Evolutionary conservation across 371 early-diverging fungal species (phyloP).

Genomic region (Mucor circinelloides): DNA sequence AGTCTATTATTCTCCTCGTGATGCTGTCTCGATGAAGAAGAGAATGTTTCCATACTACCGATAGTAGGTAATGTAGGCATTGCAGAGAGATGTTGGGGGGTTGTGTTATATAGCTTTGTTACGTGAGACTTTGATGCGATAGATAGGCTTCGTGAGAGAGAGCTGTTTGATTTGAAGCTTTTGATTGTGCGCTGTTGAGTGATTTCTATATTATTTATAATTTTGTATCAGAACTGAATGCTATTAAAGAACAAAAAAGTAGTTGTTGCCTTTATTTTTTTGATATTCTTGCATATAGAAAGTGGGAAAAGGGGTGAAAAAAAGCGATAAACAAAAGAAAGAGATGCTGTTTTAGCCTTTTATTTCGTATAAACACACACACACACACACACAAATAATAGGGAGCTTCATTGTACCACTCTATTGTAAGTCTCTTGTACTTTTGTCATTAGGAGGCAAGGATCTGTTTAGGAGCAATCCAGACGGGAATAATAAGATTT

Average conservation of each 20-base stretch:
- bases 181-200: slow-evolving; percentile 5
- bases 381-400: not conserved
- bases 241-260: not conserved
- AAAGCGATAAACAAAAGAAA: not conserved
- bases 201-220: slow-evolving; percentile 2
- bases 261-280: slow-evolving; percentile 4
- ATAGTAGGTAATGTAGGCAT: slow-evolving; percentile 7
- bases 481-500: not conserved
- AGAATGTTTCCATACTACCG: not conserved
- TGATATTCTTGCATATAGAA: slow-evolving; percentile 10
- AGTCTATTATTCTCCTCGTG: slow-evolving; percentile 20
- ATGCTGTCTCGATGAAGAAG: not conserved
- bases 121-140: slow-evolving; percentile 15
- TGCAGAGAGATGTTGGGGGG: not conserved
- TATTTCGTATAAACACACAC: not conserved
- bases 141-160: slow-evolving; percentile 12
- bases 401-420: not conserved
- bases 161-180: slow-evolving; percentile 5
- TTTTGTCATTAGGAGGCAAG: not conserved
- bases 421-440: not conserved
- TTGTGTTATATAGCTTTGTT: slow-evolving; percentile 22
- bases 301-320: not conserved
- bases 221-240: not conserved
- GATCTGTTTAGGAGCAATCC: not conserved
- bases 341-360: not conserved